Evolutionary conservation across 495 filamentous ascomycete species (phyloP).

Genomic region (Penicillium herquei): DNA sequence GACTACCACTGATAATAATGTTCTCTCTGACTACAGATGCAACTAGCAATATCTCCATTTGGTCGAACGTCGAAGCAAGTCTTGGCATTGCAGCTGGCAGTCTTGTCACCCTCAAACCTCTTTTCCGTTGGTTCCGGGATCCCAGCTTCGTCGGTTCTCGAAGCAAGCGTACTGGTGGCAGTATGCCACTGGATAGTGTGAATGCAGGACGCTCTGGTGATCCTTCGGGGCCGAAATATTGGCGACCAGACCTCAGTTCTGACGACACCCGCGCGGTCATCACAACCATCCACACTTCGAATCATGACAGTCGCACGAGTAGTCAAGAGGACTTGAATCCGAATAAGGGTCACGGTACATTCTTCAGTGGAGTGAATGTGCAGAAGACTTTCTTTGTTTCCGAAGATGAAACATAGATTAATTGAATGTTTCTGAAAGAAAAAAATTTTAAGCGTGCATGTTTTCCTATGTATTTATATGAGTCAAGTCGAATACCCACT

Average conservation of each 20-base stretch:
- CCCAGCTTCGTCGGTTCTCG: constrained; percentile 26
- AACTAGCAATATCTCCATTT: constrained; percentile 44
- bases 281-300: constrained; percentile 34
- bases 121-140: constrained; percentile 47
- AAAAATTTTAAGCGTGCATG: too few species aligned
- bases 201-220: constrained; percentile 19
- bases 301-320: constrained; percentile 29
- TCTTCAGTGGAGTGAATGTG: constrained; percentile 36
- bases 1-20: constrained; percentile 11
- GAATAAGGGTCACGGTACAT: constrained; percentile 15
- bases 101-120: constrained; percentile 46
- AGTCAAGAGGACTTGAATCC: constrained; percentile 43
- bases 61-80: constrained; percentile 47
- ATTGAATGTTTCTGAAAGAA: too few species aligned
- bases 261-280: constrained; percentile 26
- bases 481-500: too few species aligned
- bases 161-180: constrained; percentile 29
- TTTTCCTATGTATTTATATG: neutral
- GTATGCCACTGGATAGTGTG: constrained; percentile 35
- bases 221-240: constrained; percentile 26
- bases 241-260: constrained; percentile 33
- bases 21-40: constrained; percentile 25
- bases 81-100: constrained; percentile 48
- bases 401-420: constrained; percentile 14
- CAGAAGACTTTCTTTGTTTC: constrained; percentile 42